Base-by-base conservation (phyloP, 768 basidiomycete species). In the Leucosporidium yakuticum region DNA sequence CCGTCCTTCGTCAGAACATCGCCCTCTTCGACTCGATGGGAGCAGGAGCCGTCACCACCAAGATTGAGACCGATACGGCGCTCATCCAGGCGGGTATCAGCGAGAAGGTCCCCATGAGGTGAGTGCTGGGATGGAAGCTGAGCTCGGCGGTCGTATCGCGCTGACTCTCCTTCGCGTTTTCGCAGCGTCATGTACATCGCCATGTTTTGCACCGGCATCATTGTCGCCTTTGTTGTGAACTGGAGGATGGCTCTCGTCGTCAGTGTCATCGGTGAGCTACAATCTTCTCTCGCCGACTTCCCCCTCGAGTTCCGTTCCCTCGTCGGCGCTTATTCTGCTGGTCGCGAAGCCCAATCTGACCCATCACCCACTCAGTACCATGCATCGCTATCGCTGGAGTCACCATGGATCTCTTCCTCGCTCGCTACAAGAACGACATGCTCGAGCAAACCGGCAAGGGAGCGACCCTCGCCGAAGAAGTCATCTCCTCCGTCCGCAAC, bases 21-120 rank as follows among this genome's bases (percentile, higher is more conserved):
- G 86, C 87, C 20, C 96, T 84, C 80, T 96, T 96, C 76, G 94
- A 97, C 77, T 85, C 87, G 25, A 84, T 95, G 63, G 92, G 94
- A 47, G 88, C 93, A 6, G 94, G 94, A 67, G 94, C 96, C 77
- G 87, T 97, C 25, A 88, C 94, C 0, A 95, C 93, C 15, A 86
- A 92, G 54, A 96, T 96, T 54, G 63, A 75, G 57, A 70, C 71
- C 25, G 75, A 75, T 65, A 78, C 78, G 27, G 90, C 94, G 80
- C 79, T 95, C 51, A 86, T 97, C 4, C 93, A 95, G 75, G 88
- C 91, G 78, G 93, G 91, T 25, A 90, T 89, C 4, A 89, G 88
- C 0, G 93, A 97, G 79, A 95, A 95, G 77, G 87, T 93, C 14
- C 85, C 89, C 0, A 79, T 79, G 62, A 69, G 39, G 39, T 44